phyloP scores from a whole-genome alignment of 2,329 filamentous ascomycete species.

The Talaromyces sp. region DNA sequence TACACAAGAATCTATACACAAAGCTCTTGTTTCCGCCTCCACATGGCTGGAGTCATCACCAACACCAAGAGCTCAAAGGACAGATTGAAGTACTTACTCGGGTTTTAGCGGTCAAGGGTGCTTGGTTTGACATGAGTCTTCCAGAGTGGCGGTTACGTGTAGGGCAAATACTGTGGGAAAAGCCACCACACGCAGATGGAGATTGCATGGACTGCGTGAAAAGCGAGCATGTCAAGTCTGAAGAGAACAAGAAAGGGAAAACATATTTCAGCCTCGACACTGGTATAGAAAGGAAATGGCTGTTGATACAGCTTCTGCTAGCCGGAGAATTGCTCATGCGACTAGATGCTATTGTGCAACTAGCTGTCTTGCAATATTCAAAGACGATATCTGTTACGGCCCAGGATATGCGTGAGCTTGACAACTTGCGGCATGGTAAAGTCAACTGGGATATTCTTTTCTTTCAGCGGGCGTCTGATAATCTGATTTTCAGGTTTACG shows the following conservation, averaged over 20 bases:
- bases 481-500: constrained; percentile 40
- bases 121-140: constrained; percentile 48
- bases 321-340: constrained; percentile 54
- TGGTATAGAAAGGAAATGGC: constrained; percentile 41
- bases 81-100: constrained; percentile 46
- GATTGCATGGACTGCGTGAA: constrained; percentile 27
- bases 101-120: constrained; percentile 41
- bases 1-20: constrained; percentile 36
- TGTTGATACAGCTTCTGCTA: constrained; percentile 54
- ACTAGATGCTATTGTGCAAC: constrained; percentile 47
- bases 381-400: constrained; percentile 38
- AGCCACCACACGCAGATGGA: constrained; percentile 33
- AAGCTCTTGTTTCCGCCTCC: constrained; percentile 38
- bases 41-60: constrained; percentile 21
- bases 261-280: neutral
- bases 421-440: constrained; percentile 48
- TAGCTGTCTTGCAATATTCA: constrained; percentile 39
- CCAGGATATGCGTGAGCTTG: constrained; percentile 45
- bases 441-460: constrained; percentile 56
- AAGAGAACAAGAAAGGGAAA: constrained; percentile 20
- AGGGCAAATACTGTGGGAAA: constrained; percentile 46
- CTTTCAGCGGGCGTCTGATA: constrained; percentile 52
- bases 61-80: constrained; percentile 38
- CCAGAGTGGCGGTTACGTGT: constrained; percentile 46
- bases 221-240: neutral